Percentiles rank a stretch among this genome's conserved stretches.
Evolutionary conservation across 148 eudicot species (phyloP).

Genomic region (Bassia scoparia): DNA sequence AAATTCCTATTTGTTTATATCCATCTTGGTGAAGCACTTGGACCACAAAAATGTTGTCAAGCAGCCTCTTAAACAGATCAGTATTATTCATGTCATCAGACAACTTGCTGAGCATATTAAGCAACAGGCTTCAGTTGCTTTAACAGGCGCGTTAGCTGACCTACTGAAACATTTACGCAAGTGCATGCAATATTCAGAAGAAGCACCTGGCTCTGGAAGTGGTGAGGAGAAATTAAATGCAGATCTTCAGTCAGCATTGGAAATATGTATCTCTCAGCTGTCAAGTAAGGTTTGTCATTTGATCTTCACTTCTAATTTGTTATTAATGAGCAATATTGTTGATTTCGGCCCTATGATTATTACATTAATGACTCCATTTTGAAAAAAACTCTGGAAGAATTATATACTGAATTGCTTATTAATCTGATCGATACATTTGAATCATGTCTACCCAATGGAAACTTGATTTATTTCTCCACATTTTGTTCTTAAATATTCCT

Average conservation of each 20-base stretch:
- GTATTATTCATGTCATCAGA: conserved; percentile 52
- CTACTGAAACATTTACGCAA: conserved; percentile 68
- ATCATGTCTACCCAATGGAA: conserved; percentile 1
- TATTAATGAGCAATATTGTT: neutral
- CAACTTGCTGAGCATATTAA: conserved; percentile 59
- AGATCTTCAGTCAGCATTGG: conserved; percentile 69
- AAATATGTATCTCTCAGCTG: conserved; percentile 67
- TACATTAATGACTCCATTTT: neutral
- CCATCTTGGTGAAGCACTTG: conserved; percentile 77
- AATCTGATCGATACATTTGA: neutral
- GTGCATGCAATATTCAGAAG: conserved; percentile 66
- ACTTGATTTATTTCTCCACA: neutral
- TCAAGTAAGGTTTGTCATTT: conserved; percentile 55
- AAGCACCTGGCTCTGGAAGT: conserved; percentile 43
- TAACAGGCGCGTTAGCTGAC: conserved; percentile 71
- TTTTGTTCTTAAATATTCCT: neutral
- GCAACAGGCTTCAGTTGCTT: conserved; percentile 51
- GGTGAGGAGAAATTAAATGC: conserved; percentile 47
- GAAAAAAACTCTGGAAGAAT: neutral
- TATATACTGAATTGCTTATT: too few species aligned
- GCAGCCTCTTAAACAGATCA: conserved; percentile 62
- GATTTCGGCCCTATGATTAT: neutral
- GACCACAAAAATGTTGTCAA: conserved; percentile 72
- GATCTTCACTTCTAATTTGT: neutral
- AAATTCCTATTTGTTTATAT: conserved; percentile 62